Percentiles rank a stretch among this genome's conserved stretches.
Evolutionary conservation across 2,329 filamentous ascomycete species (phyloP).

Genomic region (Pseudocercospora cruenta): DNA sequence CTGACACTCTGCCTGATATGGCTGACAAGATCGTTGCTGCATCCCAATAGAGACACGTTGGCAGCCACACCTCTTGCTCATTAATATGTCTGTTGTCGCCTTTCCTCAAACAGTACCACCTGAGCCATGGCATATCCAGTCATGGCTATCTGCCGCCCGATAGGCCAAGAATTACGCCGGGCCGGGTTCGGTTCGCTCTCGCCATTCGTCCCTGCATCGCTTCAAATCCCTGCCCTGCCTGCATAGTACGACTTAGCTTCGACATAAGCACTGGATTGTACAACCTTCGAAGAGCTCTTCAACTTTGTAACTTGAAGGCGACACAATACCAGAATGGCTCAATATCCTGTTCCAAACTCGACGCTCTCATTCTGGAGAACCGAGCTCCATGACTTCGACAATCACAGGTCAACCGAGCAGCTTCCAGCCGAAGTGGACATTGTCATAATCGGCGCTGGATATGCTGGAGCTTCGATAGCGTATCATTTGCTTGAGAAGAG

Average conservation of each 20-base stretch:
- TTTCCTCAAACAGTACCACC: neutral
- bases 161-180: neutral
- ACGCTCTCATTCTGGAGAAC: constrained; percentile 50
- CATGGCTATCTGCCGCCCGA: neutral
- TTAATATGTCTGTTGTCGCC: neutral
- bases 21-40: constrained; percentile 45
- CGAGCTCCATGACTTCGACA: constrained; percentile 45
- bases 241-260: neutral
- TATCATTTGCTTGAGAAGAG: constrained; percentile 31
- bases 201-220: neutral
- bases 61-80: neutral
- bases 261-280: neutral
- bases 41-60: constrained; percentile 8
- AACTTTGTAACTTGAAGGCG: neutral
- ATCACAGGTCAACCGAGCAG: constrained; percentile 66
- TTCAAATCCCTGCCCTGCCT: neutral
- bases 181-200: neutral
- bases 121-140: neutral
- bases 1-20: constrained; percentile 45
- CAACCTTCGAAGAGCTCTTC: neutral
- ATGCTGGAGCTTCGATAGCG: constrained; percentile 31
- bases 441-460: constrained; percentile 35
- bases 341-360: constrained; percentile 25
- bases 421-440: constrained; percentile 44
- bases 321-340: constrained; percentile 10